Base-by-base conservation (phyloP, 345 rosid species). In the Eucalyptus cladocalyx region DNA sequence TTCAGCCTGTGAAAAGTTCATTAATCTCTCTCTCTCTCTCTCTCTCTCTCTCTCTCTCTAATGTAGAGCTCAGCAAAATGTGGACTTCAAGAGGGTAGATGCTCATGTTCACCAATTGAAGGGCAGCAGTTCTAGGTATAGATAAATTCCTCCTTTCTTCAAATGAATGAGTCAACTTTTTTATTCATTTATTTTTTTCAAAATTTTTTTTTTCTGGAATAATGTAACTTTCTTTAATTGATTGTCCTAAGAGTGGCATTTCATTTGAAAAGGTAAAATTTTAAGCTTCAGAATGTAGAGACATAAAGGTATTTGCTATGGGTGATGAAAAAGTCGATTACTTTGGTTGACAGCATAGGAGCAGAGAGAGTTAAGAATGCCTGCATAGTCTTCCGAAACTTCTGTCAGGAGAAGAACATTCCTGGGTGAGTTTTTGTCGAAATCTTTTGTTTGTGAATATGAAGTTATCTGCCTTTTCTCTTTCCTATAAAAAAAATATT, bases 121-220 rank as follows among this genome's bases (percentile, higher is more conserved):
- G 93, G 99, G 99, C 89, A 97, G 99, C 93, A 97, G 99, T 89
- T 95, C 99, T 87, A 97, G 99, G 99, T 97, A 93, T 87, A 18
- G 3, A 17, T 40, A 43, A 15, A 45, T 24, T 86, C 43, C 18
- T 50, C 58, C 37, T n/a, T 54, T 18, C 30, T 54, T 86, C 62
- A 86, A 86, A n/a, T 16, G 58, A 24, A 65, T 28, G 62, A 88
- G 51, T 76, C 43, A 34, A 48, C 56, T 49, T 67, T 65, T 65
- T 23, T 53, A 28, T 76, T 48, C 28, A 34, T 37, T 24, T 17
- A 14, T 34, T 72, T 32, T 86, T 53, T 14, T 9, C 1, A 76
- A 40, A 37, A 69, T 53, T 8, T 24, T 11, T 11, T 76, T 34
- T 72, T 37, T 4, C 47, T 40, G 47, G 85, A 76, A 76, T 40